phyloP scores from a whole-genome alignment of 176 grass and related monocot genomes.

The Ensete ventricosum region DNA sequence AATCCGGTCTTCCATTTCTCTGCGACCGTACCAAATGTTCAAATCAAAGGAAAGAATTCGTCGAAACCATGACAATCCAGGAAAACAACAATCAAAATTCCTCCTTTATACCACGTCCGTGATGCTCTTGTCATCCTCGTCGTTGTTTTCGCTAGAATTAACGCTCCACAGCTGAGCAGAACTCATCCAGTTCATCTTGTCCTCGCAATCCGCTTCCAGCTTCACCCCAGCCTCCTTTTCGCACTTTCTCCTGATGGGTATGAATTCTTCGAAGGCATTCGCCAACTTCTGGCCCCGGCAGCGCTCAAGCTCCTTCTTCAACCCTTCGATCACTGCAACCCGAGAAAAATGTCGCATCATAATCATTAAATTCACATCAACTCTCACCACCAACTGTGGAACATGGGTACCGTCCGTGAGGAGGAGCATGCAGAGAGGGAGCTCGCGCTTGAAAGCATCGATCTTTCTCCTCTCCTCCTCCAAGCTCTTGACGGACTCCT shows the following conservation, averaged over 20 bases:
- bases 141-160: slow-evolving; percentile 22
- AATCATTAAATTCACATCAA: slow-evolving; percentile 2
- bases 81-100: neutral
- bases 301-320: slow-evolving; percentile 52
- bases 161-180: slow-evolving; percentile 86
- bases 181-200: slow-evolving; percentile 90
- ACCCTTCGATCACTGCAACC: slow-evolving; percentile 54
- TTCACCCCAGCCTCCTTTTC: slow-evolving; percentile 11
- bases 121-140: slow-evolving; percentile 12
- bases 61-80: neutral
- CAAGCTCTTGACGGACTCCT: slow-evolving; percentile 40
- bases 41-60: neutral
- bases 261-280: slow-evolving; percentile 21
- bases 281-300: neutral
- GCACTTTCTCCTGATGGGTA: slow-evolving; percentile 27
- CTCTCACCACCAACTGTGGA: neutral
- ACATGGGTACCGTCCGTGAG: slow-evolving; percentile 42
- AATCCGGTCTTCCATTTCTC: neutral
- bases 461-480: slow-evolving; percentile 76
- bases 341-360: neutral
- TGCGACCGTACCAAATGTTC: slow-evolving; percentile 9
- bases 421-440: slow-evolving; percentile 60
- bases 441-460: slow-evolving; percentile 70
- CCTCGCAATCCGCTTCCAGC: slow-evolving; percentile 10
- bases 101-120: neutral